Base-by-base conservation (phyloP, 108 stramenopile species). In the Cyclotella cryptica region DNA sequence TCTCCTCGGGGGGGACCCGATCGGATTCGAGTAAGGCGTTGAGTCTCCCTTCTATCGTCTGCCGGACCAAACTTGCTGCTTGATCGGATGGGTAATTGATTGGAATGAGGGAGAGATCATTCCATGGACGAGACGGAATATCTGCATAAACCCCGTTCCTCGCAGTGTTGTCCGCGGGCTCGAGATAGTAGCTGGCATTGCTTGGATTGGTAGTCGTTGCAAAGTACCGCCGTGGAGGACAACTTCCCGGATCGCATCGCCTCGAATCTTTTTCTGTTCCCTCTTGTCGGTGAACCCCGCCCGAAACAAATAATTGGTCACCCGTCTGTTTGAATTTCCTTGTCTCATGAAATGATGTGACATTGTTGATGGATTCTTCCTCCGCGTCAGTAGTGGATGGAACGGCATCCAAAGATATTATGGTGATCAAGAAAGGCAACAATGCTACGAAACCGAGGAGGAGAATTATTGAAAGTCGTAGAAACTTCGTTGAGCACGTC, bases 81-180 rank as follows among this genome's bases (percentile, higher is more conserved):
- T 54, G 58, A n/a, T 47, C 53, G 13, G 64, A 13, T 18, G 70
- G 13, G 22, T 69, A 67, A 62, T 83, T 61, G 4, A 83, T 28
- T 6, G 75, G 81, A 39, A 39, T 62, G 0, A 83, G 57, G n/a
- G 71, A 62, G 8, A 66, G 53, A 52, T 83, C 75, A 30, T 72
- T 54, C 81, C 81, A 83, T 24, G 75, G 71, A 35, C 81, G 81
- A 60, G 81, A 78, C 6, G 77, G 62, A 19, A 78, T 53, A 17
- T 63, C 28, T 26, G 69, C 27, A 58, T 54, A 71, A 52, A 75
- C 63, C 21, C 69, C 72, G 63, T 73, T 18, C 0, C 55, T 49
- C 40, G 71, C 71, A 0, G 78, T 79, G 8, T 28, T 18, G 45
- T 79, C 78, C 44, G 64, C 58, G 53, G 81, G 81, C 64, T 82